These are phyloP conservation scores for Sarocladium kiliense DNA, from an alignment of 2,329 filamentous ascomycete species.

Conservation along the genomic window DNA sequence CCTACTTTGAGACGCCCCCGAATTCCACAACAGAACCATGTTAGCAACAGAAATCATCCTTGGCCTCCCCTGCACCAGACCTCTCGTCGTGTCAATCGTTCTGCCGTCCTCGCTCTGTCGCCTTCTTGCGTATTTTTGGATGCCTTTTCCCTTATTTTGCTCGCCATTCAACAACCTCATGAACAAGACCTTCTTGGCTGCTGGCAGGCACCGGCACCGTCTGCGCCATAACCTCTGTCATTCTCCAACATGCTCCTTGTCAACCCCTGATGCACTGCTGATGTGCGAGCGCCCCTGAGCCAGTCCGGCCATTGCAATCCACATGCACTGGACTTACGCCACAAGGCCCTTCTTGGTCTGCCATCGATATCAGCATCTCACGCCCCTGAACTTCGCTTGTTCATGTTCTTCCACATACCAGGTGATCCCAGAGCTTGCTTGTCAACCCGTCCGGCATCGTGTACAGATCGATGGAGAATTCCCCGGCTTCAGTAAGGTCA, in stretches of 20 bases:
- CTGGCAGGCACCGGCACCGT: no score
- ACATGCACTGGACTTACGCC: background rate
- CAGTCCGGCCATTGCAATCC: no score
- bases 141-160: background rate
- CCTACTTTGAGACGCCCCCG: background rate
- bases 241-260: background rate
- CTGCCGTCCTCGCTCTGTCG: background rate
- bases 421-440: slow-evolving; percentile 93
- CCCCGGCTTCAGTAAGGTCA: slow-evolving; percentile 60
- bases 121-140: no score
- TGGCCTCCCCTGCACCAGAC: background rate
- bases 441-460: slow-evolving; percentile 87
- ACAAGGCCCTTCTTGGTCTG: slow-evolving; percentile 12
- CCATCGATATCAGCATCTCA: no score
- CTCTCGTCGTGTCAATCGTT: background rate
- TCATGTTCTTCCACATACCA: no score
- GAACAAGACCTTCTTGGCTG: no score
- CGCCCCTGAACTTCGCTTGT: no score
- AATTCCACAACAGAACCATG: background rate
- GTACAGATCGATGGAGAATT: slow-evolving; percentile 97
- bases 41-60: background rate
- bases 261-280: background rate
- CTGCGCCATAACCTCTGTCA: no score
- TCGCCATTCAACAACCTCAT: no score
- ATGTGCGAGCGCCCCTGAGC: no score